Evolutionary conservation across 768 basidiomycete genomes (phyloP).

Genomic region (Multifurca ochricompacta): DNA sequence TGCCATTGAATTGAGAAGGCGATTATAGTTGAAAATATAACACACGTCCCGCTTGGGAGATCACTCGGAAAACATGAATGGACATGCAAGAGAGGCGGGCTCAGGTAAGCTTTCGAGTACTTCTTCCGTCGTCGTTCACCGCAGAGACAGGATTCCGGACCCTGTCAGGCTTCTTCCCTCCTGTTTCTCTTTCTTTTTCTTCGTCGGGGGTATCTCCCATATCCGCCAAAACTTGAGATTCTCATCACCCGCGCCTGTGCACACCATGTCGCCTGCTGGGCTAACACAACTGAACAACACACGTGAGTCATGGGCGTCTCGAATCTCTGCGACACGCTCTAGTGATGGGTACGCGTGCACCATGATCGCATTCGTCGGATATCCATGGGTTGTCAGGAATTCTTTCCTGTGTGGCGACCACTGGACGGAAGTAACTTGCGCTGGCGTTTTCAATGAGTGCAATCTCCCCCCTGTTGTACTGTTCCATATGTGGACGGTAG

Average conservation of each 20-base stretch:
- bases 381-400: constrained; percentile 87
- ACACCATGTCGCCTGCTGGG: constrained; percentile 86
- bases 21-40: background rate
- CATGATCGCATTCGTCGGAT: constrained; percentile 80
- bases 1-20: background rate
- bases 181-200: constrained; percentile 42
- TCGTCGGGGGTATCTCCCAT: constrained; percentile 56
- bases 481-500: constrained; percentile 86
- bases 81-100: background rate
- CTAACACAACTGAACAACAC: constrained; percentile 80
- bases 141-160: constrained; percentile 32
- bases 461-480: constrained; percentile 86
- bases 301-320: constrained; percentile 88
- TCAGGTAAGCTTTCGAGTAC: background rate
- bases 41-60: background rate
- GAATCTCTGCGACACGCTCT: constrained; percentile 74
- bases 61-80: background rate
- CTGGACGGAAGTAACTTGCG: constrained; percentile 87
- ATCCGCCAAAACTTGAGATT: constrained; percentile 95
- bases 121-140: constrained; percentile 21
- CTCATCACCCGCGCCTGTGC: constrained; percentile 91
- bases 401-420: constrained; percentile 88
- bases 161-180: constrained; percentile 27
- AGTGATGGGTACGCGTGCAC: constrained; percentile 81
- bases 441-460: constrained; percentile 77